Conservation (phyloP, 768 basidiomycete genomes). For the Boletus tomentosulus region DNA sequence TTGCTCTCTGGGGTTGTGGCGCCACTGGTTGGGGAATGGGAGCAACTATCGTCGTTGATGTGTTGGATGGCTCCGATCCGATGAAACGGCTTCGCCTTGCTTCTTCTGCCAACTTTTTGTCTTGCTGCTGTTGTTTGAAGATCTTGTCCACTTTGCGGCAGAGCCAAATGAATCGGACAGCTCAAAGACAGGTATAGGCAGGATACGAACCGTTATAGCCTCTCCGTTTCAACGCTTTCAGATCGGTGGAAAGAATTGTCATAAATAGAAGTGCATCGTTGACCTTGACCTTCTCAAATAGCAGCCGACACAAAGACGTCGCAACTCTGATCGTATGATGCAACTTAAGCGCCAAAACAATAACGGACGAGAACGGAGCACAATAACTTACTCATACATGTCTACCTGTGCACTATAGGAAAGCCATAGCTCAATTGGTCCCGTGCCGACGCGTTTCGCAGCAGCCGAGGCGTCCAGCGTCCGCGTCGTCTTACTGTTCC, state of each 20-base stretch:
- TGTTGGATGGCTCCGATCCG: slow-evolving; percentile 12
- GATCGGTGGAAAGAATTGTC: slow-evolving; percentile 90
- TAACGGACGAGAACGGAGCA: neutral
- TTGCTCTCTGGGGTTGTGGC: slow-evolving; percentile 10
- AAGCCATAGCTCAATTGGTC: slow-evolving; percentile 73
- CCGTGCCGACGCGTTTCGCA: slow-evolving; percentile 48
- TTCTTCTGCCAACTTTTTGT: slow-evolving; percentile 53
- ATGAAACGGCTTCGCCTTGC: slow-evolving; percentile 27
- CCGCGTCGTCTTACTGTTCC: slow-evolving; percentile 43
- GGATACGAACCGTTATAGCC: slow-evolving; percentile 72
- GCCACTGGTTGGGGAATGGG: slow-evolving; percentile 10
- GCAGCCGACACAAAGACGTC: slow-evolving; percentile 69
- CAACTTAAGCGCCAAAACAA: slow-evolving; percentile 1
- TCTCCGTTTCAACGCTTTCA: slow-evolving; percentile 73
- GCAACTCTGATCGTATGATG: slow-evolving; percentile 57
- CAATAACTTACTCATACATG: slow-evolving; percentile 80
- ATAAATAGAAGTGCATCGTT: slow-evolving; percentile 89
- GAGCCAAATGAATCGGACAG: slow-evolving; percentile 7
- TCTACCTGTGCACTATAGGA: slow-evolving; percentile 74
- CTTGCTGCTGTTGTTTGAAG: slow-evolving; percentile 74
- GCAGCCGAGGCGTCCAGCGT: slow-evolving; percentile 73
- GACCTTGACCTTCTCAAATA: slow-evolving; percentile 75
- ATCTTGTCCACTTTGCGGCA: slow-evolving; percentile 75
- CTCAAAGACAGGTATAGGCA: neutral
- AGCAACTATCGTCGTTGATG: neutral